Conservation (phyloP, 352 stramenopile species). For the Globisporangium heterothallicum region DNA sequence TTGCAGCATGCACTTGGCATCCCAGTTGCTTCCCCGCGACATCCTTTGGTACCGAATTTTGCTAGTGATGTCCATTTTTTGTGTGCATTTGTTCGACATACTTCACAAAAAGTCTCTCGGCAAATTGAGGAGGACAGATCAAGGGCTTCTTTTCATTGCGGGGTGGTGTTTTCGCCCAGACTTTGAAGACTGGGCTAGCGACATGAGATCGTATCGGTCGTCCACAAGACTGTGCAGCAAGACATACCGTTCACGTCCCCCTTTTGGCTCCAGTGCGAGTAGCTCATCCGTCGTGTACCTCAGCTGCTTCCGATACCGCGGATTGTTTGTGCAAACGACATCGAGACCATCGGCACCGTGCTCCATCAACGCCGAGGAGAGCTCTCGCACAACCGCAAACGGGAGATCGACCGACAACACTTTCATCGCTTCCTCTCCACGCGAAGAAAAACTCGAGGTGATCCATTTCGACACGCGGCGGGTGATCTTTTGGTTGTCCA, state of each 20-base stretch:
- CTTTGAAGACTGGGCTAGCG: constrained; percentile 46
- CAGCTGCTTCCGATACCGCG: constrained; percentile 79
- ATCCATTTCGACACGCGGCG: constrained; percentile 87
- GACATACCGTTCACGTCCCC: constrained; percentile 67
- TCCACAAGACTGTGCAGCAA: constrained; percentile 80
- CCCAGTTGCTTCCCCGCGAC: too few species aligned
- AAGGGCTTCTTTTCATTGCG: constrained; percentile 10
- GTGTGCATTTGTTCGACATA: not conserved
- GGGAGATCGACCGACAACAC: constrained; percentile 79
- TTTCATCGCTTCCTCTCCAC: constrained; percentile 76
- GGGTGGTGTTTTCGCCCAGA: constrained; percentile 22
- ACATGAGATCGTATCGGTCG: constrained; percentile 86
- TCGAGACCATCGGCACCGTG: constrained; percentile 51
- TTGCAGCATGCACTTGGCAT: too few species aligned
- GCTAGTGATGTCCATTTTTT: not conserved
- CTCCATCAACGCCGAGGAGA: constrained; percentile 82
- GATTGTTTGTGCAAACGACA: constrained; percentile 42
- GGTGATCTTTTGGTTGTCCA: constrained; percentile 74
- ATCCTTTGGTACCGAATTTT: too few species aligned
- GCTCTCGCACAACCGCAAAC: constrained; percentile 69
- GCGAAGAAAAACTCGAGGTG: constrained; percentile 67
- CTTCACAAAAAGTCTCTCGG: too few species aligned
- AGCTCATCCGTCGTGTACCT: constrained; percentile 78
- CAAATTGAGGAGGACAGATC: not conserved
- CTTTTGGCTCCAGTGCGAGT: constrained; percentile 41